A percentile compares a stretch with the other conserved stretches of the same genome.
Conservation (phyloP, 768 basidiomycete genomes). For the Naganishia onofrii region DNA sequence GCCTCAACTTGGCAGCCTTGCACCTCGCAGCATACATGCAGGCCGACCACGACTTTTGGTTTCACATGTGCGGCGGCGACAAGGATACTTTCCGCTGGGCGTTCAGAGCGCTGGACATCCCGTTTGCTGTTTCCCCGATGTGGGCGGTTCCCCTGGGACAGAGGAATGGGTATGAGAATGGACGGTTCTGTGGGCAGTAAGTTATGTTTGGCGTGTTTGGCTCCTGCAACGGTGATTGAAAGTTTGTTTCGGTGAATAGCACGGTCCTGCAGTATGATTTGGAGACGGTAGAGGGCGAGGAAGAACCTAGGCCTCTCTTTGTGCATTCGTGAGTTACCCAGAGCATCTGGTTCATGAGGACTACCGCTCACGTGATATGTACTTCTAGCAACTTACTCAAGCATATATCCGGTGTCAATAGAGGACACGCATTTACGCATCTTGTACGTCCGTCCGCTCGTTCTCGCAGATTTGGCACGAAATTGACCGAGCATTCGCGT, state of each 20-base stretch:
- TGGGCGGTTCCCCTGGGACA: conserved; percentile 51
- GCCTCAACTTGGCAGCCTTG: conserved; percentile 54
- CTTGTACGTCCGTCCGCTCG: conserved; percentile 36
- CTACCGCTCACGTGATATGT: not conserved
- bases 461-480: not conserved
- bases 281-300: conserved; percentile 33
- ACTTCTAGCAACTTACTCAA: conserved; percentile 50
- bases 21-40: conserved; percentile 52
- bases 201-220: conserved; percentile 16
- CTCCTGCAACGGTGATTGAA: not conserved
- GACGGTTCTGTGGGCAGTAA: conserved; percentile 53
- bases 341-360: not conserved
- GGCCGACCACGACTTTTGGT: conserved; percentile 54
- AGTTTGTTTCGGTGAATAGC: conserved; percentile 28
- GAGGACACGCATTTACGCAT: conserved; percentile 41
- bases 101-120: conserved; percentile 50
- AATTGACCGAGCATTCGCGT: not conserved
- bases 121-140: conserved; percentile 47
- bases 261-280: conserved; percentile 52
- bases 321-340: conserved; percentile 37
- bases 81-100: conserved; percentile 55
- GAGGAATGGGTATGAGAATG: conserved; percentile 38
- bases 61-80: conserved; percentile 53
- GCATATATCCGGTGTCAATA: conserved; percentile 42
- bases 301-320: conserved; percentile 39